Base-by-base conservation (phyloP, 2,329 filamentous ascomycete species). In the Cryoendolithus antarcticus region DNA sequence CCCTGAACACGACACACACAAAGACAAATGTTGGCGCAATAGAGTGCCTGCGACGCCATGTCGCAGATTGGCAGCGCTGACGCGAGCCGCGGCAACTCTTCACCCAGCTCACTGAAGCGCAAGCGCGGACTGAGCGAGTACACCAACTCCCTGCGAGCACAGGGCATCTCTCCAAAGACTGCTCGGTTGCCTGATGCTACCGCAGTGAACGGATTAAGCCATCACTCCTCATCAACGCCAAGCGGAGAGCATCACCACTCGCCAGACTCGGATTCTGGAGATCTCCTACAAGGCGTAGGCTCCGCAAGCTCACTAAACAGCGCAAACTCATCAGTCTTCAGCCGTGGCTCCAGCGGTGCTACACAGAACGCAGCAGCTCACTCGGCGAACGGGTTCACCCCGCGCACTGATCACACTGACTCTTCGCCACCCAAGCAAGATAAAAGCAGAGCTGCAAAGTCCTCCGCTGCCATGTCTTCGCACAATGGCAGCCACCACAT, bases 221-320 rank as follows among this genome's bases (percentile, higher is more conserved):
- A 19, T 70, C 44, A 65, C 69, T 29, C 45, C n/a, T 40, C 43
- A 27, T 36, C 32, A 38, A 37, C 24, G 21, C 32, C 32, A 35
- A 40, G 32, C 36, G 42, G 35, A 24, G 29, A 34, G 38, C 31
- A 40, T 35, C 46, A 41, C 24, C 47, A 52, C 24, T 55, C 55
- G 8, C 53, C 54, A 32, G 48, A 52, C 40, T 51, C 53, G 38
- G 54, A 58, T 40, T 48, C 56, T 36, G 75, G 75, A 59, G 80
- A 86, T 53, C 71, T 79, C 38, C 70, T 81, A 54, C 81, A 80
- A 59, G 78, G 75, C 45, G 71, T 78, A 50, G 80, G 75, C 52
- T 86, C 82, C 37, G 74, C 77, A 41, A 84, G 77, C 62, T 86
- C 82, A 41, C 71, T 79, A 55, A 70, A 73, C 42, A 86, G 79